Evolutionary conservation across 176 grass and related monocot genomes (phyloP).

Genomic region (Rhynchospora tenuis): DNA sequence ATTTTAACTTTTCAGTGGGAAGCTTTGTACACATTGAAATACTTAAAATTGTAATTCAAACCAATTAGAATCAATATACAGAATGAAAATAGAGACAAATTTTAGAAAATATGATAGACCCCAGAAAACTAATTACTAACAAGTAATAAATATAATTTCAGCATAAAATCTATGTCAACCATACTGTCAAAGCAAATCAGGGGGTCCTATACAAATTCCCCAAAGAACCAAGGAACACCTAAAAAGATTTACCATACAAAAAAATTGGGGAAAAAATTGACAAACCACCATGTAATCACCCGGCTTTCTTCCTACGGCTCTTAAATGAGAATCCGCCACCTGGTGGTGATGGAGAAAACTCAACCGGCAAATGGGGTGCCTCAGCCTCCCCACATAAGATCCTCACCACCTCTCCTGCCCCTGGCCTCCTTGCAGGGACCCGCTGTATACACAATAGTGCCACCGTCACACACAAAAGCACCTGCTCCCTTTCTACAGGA

Average conservation of each 20-base stretch:
- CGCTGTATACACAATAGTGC: conserved; percentile 89
- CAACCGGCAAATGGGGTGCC: conserved; percentile 58
- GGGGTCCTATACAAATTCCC: conserved; percentile 14
- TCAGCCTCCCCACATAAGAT: conserved; percentile 67
- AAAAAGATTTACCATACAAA: conserved; percentile 12
- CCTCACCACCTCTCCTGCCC: conserved; percentile 52
- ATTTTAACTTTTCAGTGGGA: not conserved
- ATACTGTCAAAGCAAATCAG: not conserved
- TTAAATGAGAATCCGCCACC: conserved; percentile 62
- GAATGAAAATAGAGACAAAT: not conserved
- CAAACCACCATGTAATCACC: conserved; percentile 41
- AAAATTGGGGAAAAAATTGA: conserved; percentile 1
- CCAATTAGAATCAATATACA: conserved; percentile 5
- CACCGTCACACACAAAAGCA: conserved; percentile 69
- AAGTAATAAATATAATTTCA: conserved; percentile 1
- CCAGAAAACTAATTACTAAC: conserved; percentile 8
- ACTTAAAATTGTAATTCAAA: not conserved
- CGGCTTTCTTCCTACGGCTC: conserved; percentile 54
- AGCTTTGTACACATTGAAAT: not conserved
- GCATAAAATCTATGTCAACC: not conserved
- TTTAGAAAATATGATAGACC: conserved; percentile 8
- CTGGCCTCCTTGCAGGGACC: conserved; percentile 56
- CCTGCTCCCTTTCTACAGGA: conserved; percentile 55
- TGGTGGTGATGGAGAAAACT: conserved; percentile 84
- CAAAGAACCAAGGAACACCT: conserved; percentile 20